Evolutionary conservation across 768 basidiomycete genomes (phyloP), one percentile per base, ranked within the genome.

Genomic region (Leucosporidium scottii): DNA sequence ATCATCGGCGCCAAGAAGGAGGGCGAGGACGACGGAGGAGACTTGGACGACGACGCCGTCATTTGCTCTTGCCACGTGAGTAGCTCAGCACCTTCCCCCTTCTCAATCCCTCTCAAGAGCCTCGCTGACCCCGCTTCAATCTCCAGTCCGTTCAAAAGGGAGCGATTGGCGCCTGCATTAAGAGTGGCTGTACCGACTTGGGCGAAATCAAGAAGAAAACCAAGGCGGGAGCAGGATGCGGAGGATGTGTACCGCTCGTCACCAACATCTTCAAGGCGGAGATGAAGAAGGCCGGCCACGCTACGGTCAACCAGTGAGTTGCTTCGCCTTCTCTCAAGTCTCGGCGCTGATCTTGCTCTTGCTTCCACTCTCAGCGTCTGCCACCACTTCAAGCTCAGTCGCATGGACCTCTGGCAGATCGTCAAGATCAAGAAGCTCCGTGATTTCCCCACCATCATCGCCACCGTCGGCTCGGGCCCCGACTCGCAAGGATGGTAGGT

Each of bases 11-110:
- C 80, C 17, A 78, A 77, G 62, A 81, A 80, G 68, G 81, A 81
- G 62, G 82, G 81, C 8, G 85, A 83, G 50, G 83, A 82, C 25
- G 82, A 84, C 59, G 87, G 86, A 3, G 84, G 80, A 12, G 87
- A 88, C 64, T 81, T 88, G 13, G 87, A 87, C 62, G 86, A 87
- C 65, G 86, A 87, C 68, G 82, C 85, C 1, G 86, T 87, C 75
- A 81, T 89, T 57, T 89, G 88, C 77, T 84, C 83, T 39, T 88
- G 87, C 67, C 85, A 89, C 74, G 82, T 82, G 62, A 54, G 81
- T 74, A 36, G 67, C 3, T 39, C 60, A 18, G 34, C n/a, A 59
- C 15, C 27, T 21, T 27, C 34, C 34, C 12, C 27, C 34, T 7
- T 27, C 4, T 39, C 44, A 25, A 25, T 18, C 27, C 34, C 10